phyloP scores from a whole-genome alignment of 2,329 filamentous ascomycete genomes.

The Diaporthe sp. region DNA sequence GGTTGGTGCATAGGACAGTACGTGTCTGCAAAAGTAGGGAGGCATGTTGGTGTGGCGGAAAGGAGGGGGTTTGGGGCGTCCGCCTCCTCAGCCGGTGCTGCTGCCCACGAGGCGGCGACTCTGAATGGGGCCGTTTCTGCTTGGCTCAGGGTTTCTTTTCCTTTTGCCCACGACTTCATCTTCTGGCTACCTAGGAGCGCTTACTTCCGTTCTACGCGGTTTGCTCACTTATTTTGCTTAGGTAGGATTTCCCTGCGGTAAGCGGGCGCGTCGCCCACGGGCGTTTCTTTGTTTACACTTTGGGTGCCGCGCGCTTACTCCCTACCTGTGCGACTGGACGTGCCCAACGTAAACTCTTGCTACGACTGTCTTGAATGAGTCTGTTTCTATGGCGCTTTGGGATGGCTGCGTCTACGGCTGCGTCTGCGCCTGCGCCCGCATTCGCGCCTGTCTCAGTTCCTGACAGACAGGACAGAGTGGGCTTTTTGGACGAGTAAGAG shows the following conservation, averaged over 20 bases:
- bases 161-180: background rate
- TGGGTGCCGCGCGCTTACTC: slow-evolving; percentile 4
- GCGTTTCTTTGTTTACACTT: background rate
- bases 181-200: background rate
- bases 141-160: background rate
- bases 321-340: background rate
- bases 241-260: background rate
- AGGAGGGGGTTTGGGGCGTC: background rate
- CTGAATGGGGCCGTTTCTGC: background rate
- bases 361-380: background rate
- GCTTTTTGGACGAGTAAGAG: background rate
- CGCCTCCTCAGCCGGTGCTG: background rate
- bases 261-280: background rate
- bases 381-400: background rate
- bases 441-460: slow-evolving; percentile 25
- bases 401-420: slow-evolving; percentile 2
- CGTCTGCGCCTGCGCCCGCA: background rate
- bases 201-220: background rate
- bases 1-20: background rate
- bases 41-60: background rate
- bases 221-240: background rate
- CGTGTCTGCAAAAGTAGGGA: background rate
- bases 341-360: background rate
- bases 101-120: background rate
- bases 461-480: background rate